Conservation (phyloP, 805 yeast species). For the Candida maesae region DNA sequence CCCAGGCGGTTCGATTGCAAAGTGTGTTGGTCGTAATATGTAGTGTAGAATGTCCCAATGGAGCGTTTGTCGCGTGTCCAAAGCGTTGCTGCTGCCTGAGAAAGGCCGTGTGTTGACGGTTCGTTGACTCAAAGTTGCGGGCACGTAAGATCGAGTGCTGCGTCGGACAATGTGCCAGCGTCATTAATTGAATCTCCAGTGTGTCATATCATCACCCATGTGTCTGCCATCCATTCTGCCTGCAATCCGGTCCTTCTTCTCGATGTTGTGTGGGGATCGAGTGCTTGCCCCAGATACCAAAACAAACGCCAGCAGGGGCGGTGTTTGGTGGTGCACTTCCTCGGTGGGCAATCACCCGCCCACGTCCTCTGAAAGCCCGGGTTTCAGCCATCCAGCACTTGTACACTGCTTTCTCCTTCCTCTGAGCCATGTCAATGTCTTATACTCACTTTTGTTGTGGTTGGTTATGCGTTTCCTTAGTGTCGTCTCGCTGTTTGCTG, state of each 20-base stretch:
- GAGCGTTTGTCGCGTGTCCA: no score
- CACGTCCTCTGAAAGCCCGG: background rate
- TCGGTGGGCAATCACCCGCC: background rate
- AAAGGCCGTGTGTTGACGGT: background rate
- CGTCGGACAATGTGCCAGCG: no score
- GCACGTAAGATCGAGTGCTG: no score
- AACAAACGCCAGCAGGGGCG: background rate
- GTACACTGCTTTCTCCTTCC: background rate
- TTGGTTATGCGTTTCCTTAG: background rate
- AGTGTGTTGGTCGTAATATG: no score
- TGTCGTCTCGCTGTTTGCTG: conserved; percentile 9
- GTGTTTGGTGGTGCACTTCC: background rate
- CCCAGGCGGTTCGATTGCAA: background rate
- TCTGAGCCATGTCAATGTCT: background rate
- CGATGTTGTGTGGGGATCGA: background rate
- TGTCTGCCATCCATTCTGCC: no score
- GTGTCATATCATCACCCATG: no score
- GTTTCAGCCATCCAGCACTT: background rate
- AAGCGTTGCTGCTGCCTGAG: background rate
- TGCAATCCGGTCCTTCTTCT: no score
- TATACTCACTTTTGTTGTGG: conserved; percentile 6
- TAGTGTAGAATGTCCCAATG: no score
- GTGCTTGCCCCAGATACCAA: background rate
- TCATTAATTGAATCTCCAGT: no score
- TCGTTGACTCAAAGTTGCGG: background rate